Evolutionary conservation across 768 basidiomycete genomes (phyloP).

Genomic region (Daedaleopsis nitida): DNA sequence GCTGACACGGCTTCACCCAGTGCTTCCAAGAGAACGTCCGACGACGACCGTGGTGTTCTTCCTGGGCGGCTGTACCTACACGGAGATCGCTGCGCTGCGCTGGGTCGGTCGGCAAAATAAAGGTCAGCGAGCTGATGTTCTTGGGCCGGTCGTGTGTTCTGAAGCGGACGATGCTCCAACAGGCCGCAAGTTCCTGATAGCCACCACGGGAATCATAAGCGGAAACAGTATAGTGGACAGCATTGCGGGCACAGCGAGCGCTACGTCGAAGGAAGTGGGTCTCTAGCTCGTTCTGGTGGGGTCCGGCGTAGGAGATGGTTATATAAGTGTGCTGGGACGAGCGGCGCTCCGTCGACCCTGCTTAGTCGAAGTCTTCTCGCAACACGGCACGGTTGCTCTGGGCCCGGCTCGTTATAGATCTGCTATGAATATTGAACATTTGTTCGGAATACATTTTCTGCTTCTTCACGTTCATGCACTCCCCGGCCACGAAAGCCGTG

Average conservation of each 20-base stretch:
- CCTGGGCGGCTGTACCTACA: constrained; percentile 95
- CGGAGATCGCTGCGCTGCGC: constrained; percentile 92
- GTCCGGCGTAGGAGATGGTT: background rate
- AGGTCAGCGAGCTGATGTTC: constrained; percentile 46
- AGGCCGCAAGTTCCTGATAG: constrained; percentile 89
- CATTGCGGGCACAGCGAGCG: constrained; percentile 50
- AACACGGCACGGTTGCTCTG: constrained; percentile 2
- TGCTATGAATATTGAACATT: constrained; percentile 4
- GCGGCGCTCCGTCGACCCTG: constrained; percentile 15
- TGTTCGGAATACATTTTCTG: background rate
- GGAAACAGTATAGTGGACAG: constrained; percentile 74
- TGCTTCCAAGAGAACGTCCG: constrained; percentile 54
- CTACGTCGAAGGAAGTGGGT: constrained; percentile 44
- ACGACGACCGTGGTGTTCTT: constrained; percentile 94
- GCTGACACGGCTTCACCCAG: constrained; percentile 31
- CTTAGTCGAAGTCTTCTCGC: background rate
- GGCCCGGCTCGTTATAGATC: background rate
- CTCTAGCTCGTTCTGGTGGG: constrained; percentile 24
- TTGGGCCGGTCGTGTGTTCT: background rate
- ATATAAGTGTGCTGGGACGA: background rate
- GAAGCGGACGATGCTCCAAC: constrained; percentile 5
- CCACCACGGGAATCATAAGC: constrained; percentile 88
- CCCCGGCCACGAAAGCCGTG: constrained; percentile 5
- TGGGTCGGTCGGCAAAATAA: constrained; percentile 87
- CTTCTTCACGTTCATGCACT: background rate